Conservation (phyloP, 129 eudicot species). For the Arctium minus region DNA sequence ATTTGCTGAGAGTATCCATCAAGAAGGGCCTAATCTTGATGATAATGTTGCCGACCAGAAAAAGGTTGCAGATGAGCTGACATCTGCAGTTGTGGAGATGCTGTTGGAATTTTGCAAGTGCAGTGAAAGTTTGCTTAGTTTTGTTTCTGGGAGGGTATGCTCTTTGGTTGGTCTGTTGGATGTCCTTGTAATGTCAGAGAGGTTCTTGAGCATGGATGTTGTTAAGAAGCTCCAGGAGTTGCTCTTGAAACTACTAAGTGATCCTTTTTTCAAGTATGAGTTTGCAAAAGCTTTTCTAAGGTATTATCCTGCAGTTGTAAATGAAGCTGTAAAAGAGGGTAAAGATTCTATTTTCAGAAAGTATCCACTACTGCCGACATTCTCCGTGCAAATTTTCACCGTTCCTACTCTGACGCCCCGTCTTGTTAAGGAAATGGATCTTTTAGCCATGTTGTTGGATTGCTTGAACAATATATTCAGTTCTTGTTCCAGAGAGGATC, state of each 20-base stretch:
- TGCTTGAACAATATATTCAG: constrained; percentile 67
- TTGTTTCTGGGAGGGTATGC: constrained; percentile 72
- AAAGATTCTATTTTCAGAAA: constrained; percentile 50
- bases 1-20: constrained; percentile 28
- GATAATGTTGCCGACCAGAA: constrained; percentile 27
- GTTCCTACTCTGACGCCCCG: constrained; percentile 92
- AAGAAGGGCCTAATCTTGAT: constrained; percentile 30
- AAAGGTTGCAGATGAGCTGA: constrained; percentile 57
- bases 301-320: constrained; percentile 69
- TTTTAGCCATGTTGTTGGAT: constrained; percentile 63
- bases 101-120: constrained; percentile 75
- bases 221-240: constrained; percentile 80
- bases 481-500: constrained; percentile 75
- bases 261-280: constrained; percentile 83
- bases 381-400: constrained; percentile 89
- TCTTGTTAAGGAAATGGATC: constrained; percentile 90
- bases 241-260: constrained; percentile 81
- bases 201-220: constrained; percentile 51
- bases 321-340: constrained; percentile 49
- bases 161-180: constrained; percentile 53
- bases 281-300: constrained; percentile 81
- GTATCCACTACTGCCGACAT: constrained; percentile 76
- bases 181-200: constrained; percentile 74
- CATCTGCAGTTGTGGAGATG: constrained; percentile 77
- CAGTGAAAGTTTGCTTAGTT: constrained; percentile 92